Evolutionary conservation across 495 filamentous ascomycete species (phyloP).

Genomic region (Daldinia concentrica): DNA sequence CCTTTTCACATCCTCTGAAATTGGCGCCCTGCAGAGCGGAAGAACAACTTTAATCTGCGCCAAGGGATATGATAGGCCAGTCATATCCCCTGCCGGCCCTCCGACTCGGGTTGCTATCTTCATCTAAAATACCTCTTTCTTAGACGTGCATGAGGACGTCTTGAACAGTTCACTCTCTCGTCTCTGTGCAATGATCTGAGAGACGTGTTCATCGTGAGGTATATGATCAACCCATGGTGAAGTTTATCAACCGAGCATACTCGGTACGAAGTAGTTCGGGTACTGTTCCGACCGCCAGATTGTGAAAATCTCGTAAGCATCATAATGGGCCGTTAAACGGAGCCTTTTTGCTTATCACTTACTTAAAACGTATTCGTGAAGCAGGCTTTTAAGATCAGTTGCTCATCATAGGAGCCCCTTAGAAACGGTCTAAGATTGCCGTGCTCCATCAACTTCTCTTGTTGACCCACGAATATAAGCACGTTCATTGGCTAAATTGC

Average conservation of each 20-base stretch:
- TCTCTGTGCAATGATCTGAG: not conserved
- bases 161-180: not conserved
- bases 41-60: conserved; percentile 40
- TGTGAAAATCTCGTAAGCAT: conserved; percentile 31
- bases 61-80: conserved; percentile 30
- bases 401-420: conserved; percentile 44
- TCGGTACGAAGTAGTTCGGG: conserved; percentile 5
- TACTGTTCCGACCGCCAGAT: conserved; percentile 41
- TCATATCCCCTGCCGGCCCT: conserved; percentile 23
- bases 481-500: conserved; percentile 22
- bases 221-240: conserved; percentile 16
- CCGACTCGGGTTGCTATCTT: conserved; percentile 24
- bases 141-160: conserved; percentile 10
- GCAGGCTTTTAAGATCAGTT: conserved; percentile 45
- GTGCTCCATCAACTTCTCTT: conserved; percentile 39
- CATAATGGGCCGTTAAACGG: conserved; percentile 40
- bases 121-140: conserved; percentile 22
- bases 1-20: conserved; percentile 29
- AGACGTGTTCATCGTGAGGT: conserved; percentile 8
- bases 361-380: conserved; percentile 42
- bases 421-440: conserved; percentile 40
- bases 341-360: conserved; percentile 41
- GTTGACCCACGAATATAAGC: conserved; percentile 14
- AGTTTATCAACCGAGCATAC: conserved; percentile 5
- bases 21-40: conserved; percentile 40